phyloP scores from a whole-genome alignment of 2,329 filamentous ascomycete species.

The Sporothrix phasma region DNA sequence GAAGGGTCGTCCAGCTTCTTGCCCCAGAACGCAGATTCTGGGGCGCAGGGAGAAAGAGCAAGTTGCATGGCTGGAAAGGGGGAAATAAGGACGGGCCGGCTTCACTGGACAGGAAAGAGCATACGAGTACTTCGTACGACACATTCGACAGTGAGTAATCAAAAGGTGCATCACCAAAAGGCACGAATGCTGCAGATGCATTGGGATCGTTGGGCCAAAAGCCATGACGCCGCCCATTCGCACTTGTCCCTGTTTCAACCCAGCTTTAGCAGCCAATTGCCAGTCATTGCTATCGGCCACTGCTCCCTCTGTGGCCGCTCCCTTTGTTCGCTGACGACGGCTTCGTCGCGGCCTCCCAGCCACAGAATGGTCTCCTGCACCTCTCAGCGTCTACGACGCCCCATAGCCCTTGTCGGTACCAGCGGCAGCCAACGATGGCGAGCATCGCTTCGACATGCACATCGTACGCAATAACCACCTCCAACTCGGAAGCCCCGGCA shows the following conservation, averaged over 20 bases:
- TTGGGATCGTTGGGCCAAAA: not conserved
- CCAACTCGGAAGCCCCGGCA: too few species aligned
- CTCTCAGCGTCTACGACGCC: not conserved
- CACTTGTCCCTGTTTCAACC: not conserved
- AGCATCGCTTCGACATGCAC: not conserved
- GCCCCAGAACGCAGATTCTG: not conserved
- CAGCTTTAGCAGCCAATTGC: not conserved
- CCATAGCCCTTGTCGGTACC: not conserved
- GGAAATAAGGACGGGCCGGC: not conserved
- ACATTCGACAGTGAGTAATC: not conserved
- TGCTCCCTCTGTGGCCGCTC: not conserved
- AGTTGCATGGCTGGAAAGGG: not conserved
- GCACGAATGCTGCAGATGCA: not conserved
- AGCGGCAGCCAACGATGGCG: not conserved
- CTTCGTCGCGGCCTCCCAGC: slow-evolving; percentile 2
- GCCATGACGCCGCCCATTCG: not conserved
- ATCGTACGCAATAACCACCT: too few species aligned
- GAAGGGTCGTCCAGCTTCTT: not conserved
- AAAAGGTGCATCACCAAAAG: too few species aligned
- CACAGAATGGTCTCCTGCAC: not conserved
- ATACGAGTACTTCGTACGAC: not conserved
- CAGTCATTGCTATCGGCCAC: not conserved
- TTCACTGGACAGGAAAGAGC: not conserved
- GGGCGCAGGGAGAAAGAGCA: not conserved
- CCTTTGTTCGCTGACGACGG: not conserved